Evolutionary conservation across 805 yeast genomes (phyloP).

Genomic region (Candida pini): DNA sequence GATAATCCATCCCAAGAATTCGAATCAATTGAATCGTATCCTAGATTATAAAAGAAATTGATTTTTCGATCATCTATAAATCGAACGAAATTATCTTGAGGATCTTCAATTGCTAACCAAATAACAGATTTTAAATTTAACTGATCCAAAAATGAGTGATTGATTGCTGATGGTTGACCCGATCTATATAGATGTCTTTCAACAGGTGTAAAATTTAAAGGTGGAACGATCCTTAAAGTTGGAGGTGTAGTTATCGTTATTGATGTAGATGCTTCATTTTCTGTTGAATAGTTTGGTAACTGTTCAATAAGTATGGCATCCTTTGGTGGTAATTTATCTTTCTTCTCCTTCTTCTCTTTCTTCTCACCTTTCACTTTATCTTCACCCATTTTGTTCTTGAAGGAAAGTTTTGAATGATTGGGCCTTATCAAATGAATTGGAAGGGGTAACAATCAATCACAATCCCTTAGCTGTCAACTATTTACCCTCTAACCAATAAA

Average conservation of each 20-base stretch:
- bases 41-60: constrained; percentile 74
- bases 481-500: not conserved
- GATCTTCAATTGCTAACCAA: constrained; percentile 96
- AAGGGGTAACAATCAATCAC: too few species aligned
- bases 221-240: constrained; percentile 73
- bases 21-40: constrained; percentile 40
- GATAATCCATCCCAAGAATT: constrained; percentile 97
- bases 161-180: constrained; percentile 93
- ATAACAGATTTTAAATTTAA: constrained; percentile 72
- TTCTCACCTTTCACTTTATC: constrained; percentile 1
- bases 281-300: constrained; percentile 17
- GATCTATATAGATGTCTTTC: constrained; percentile 81
- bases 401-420: too few species aligned
- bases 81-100: constrained; percentile 78
- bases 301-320: constrained; percentile 22
- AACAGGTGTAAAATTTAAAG: constrained; percentile 92
- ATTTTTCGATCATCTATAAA: constrained; percentile 73
- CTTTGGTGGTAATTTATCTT: constrained; percentile 11
- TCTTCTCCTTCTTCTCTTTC: constrained; percentile 8
- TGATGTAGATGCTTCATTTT: constrained; percentile 16
- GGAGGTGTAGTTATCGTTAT: constrained; percentile 48
- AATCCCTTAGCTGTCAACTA: not conserved
- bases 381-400: not conserved
- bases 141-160: constrained; percentile 76
- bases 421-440: too few species aligned